Percentiles rank a stretch among this genome's conserved stretches.
Conservation (phyloP, 441 rosid genomes). For the Kokia cookei region DNA sequence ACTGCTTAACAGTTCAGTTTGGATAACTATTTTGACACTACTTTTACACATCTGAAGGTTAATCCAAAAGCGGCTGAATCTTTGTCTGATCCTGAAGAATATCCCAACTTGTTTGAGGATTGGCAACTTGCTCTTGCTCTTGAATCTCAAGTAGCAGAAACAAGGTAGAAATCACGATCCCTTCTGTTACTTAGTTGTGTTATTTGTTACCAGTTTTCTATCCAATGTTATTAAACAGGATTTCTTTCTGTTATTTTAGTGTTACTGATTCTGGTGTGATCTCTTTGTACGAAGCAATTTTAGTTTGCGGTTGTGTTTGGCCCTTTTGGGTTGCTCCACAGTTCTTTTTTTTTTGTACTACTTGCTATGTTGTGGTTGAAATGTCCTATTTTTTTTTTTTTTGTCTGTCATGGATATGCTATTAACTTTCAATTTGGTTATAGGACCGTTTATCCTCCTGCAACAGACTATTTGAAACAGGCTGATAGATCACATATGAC, state of each 20-base stretch:
- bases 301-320: background rate
- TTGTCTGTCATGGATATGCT: background rate
- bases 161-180: slow-evolving; percentile 41
- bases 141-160: slow-evolving; percentile 67
- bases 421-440: slow-evolving; percentile 23
- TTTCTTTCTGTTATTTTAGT: background rate
- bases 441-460: slow-evolving; percentile 65
- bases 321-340: background rate
- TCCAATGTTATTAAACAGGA: slow-evolving; percentile 15
- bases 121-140: slow-evolving; percentile 89
- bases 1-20: no score
- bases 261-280: background rate
- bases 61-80: slow-evolving; percentile 99
- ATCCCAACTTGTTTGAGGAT: slow-evolving; percentile 94
- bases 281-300: background rate
- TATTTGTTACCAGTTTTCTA: background rate
- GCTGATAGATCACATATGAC: slow-evolving; percentile 56
- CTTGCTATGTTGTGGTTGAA: background rate
- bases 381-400: background rate
- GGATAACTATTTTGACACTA: background rate
- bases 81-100: slow-evolving; percentile 95
- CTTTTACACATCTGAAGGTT: slow-evolving; percentile 41
- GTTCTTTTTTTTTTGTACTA: background rate
- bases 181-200: background rate
- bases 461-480: slow-evolving; percentile 51